Percentiles rank a stretch among this genome's conserved stretches.
phyloP scores from a whole-genome alignment of 139 green algal genomes.

The Dunaliella primolecta region DNA sequence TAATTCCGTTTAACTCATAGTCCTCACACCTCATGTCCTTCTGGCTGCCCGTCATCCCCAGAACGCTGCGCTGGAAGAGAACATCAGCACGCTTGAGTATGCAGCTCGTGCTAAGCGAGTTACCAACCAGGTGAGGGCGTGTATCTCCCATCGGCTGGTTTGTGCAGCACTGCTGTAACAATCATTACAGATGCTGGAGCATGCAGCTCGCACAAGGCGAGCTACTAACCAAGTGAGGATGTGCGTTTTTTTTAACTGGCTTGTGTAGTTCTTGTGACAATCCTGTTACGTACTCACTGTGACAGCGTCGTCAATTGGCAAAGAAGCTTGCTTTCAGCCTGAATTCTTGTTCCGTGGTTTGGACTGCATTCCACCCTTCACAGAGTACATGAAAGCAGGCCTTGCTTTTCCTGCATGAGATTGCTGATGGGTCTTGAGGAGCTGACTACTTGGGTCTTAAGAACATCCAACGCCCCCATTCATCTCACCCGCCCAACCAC shows the following conservation, averaged over 20 bases:
- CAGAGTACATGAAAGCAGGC: too few species aligned
- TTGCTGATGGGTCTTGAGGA: too few species aligned
- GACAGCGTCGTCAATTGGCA: background rate
- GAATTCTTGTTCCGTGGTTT: too few species aligned
- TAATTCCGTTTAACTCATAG: background rate
- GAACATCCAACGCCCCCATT: too few species aligned
- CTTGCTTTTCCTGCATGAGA: too few species aligned
- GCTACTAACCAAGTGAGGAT: too few species aligned
- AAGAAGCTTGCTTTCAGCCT: too few species aligned
- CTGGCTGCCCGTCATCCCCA: background rate
- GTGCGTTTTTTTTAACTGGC: too few species aligned
- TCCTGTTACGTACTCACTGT: background rate
- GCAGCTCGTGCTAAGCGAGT: conserved; percentile 34
- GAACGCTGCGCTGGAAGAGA: conserved; percentile 36
- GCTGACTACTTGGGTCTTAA: too few species aligned
- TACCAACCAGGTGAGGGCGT: conserved; percentile 36
- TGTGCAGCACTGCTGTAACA: background rate
- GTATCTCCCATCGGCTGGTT: background rate
- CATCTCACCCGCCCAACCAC: too few species aligned
- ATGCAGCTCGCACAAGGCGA: background rate
- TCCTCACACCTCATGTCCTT: background rate
- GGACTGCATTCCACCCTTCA: too few species aligned
- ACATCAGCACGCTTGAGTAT: conserved; percentile 58
- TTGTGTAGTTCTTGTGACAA: background rate
- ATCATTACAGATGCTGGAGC: background rate